Percentiles rank a stretch among this genome's conserved stretches.
These are phyloP conservation scores for Neotropicomus parvogracilis DNA, from an alignment of 1,284 basidiomycete genomes.

Conservation along the genomic window DNA sequence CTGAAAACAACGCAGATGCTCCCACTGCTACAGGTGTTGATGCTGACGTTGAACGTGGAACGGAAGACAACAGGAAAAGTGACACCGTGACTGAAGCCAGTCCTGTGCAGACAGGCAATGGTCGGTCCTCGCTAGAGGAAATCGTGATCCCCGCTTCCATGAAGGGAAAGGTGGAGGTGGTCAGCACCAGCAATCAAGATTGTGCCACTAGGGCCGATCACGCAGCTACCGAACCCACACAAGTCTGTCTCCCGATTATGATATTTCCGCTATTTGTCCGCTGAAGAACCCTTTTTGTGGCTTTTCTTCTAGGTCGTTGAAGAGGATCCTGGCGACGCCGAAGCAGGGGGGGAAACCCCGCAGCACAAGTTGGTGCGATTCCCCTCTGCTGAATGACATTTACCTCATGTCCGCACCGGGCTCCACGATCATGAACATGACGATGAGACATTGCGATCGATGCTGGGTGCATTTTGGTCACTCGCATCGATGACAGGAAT, in stretches of 20 bases:
- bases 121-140: not conserved
- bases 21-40: not conserved
- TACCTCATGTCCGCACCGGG: slow-evolving; percentile 16
- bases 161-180: not conserved
- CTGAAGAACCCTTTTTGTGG: slow-evolving; percentile 16
- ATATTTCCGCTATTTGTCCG: not conserved
- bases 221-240: not conserved
- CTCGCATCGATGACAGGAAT: not conserved
- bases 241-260: slow-evolving; percentile 25
- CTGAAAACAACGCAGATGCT: slow-evolving; percentile 13
- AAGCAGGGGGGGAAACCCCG: not conserved
- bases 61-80: not conserved
- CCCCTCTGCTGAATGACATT: slow-evolving; percentile 39
- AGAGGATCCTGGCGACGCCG: not conserved
- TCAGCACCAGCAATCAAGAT: not conserved
- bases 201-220: not conserved
- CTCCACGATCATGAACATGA: not conserved
- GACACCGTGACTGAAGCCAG: not conserved
- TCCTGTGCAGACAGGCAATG: not conserved
- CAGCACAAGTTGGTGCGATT: slow-evolving; percentile 25
- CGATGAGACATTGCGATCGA: not conserved
- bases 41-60: slow-evolving; percentile 28
- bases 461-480: not conserved
- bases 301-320: slow-evolving; percentile 16
- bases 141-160: not conserved